Evolutionary conservation across 2,329 filamentous ascomycete species (phyloP).

Genomic region (Sporothrix brasiliensis): DNA sequence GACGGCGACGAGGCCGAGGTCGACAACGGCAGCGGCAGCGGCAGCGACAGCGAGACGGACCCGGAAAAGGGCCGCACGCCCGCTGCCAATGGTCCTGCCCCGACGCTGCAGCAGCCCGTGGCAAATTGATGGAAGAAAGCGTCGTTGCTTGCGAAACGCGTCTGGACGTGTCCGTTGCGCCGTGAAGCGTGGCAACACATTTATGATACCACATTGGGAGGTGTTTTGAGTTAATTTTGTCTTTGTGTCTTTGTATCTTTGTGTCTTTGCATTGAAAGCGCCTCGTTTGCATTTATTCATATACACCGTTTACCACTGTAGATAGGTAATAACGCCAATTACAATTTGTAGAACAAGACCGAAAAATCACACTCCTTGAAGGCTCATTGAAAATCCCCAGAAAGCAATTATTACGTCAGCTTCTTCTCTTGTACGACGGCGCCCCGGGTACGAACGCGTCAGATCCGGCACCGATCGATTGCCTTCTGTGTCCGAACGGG

Average conservation of each 20-base stretch:
- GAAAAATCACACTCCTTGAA: no score
- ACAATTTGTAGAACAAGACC: no score
- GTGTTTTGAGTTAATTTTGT: conserved; percentile 9
- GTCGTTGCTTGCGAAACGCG: no score
- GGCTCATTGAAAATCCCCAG: no score
- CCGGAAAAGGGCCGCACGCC: conserved; percentile 27
- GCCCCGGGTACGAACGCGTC: conserved; percentile 4
- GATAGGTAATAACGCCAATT: no score
- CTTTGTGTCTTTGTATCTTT: background rate
- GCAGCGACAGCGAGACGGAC: conserved; percentile 27
- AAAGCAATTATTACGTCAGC: no score
- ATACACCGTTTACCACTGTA: no score
- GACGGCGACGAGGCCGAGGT: conserved; percentile 42
- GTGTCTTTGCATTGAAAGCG: background rate
- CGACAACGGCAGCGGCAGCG: background rate
- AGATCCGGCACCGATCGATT: conserved; percentile 15
- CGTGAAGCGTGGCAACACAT: conserved; percentile 15
- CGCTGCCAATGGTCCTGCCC: background rate
- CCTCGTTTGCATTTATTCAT: background rate
- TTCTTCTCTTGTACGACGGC: no score
- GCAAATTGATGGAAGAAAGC: background rate
- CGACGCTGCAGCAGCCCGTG: background rate
- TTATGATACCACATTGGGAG: conserved; percentile 18
- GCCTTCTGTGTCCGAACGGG: conserved; percentile 10
- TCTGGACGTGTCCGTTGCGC: background rate